Evolutionary conservation across 2,329 filamentous ascomycete species (phyloP).

Genomic region (Xylariaceae sp.): DNA sequence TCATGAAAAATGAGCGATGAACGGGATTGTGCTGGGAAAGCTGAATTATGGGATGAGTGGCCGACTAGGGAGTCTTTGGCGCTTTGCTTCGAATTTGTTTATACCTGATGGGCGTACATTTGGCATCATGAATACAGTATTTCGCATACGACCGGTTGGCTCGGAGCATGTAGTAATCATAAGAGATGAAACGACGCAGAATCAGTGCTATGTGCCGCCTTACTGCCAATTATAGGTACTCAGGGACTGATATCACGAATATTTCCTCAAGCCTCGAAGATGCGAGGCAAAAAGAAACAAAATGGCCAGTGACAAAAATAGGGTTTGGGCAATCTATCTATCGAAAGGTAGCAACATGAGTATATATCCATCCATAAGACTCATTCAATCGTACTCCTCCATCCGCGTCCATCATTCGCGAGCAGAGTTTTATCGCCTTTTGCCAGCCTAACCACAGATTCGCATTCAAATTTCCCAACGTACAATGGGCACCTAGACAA

Average conservation of each 20-base stretch:
- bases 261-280: no score
- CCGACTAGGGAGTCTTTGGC: constrained; percentile 14
- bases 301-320: neutral
- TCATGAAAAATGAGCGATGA: constrained; percentile 3
- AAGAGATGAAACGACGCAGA: neutral
- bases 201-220: neutral
- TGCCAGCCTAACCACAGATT: neutral
- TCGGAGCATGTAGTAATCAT: neutral
- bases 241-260: neutral
- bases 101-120: neutral
- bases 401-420: neutral
- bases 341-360: constrained; percentile 1
- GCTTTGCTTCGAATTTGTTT: constrained; percentile 15
- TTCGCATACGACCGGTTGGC: neutral
- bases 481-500: constrained; percentile 31
- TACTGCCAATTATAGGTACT: no score
- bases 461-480: neutral
- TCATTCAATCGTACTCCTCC: constrained; percentile 4
- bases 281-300: no score
- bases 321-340: constrained; percentile 8
- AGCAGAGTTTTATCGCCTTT: neutral
- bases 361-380: neutral
- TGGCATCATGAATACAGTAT: constrained; percentile 8
- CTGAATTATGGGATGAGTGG: constrained; percentile 3
- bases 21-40: neutral